Evolutionary conservation across 2,329 filamentous ascomycete genomes (phyloP), one percentile per base, ranked within the genome.

Genomic region (Onygenales sp.): DNA sequence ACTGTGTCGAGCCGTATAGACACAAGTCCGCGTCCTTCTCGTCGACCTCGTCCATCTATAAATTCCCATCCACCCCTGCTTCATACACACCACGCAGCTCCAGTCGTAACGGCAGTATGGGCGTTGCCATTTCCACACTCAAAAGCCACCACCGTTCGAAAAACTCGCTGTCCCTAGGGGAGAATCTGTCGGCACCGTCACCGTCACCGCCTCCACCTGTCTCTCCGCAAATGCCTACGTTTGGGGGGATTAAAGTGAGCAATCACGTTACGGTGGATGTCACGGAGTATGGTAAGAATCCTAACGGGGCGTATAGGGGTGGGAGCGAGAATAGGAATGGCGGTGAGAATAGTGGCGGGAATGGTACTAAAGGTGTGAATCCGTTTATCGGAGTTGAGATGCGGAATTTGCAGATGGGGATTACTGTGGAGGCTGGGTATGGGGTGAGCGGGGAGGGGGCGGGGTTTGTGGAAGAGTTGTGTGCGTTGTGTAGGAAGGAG

Each of bases 161-260:
- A 27, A 27, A 27, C 21, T 27, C 21, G 3, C 5, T 27, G 3
- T 27, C 21, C 3, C 21, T 27, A 1, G 3, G 21, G 21, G 21
- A 27, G 3, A 27, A 27, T 5, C 5, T 27, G 21, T 27, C 21
- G 21, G 21, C 21, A 27, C 21, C 21, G 21, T 27, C 21, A 2
- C 2, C 3, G 2, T 27, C 21, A 27, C 21, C 21, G 21, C 21
- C 21, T 5, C 21, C 21, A 27, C 21, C 21, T 27, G 21, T 27
- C 21, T 27, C 21, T 2, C 21, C 21, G 21, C 21, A 27, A 27
- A 27, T 27, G 21, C 21, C 21, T 2, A 27, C 27, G 43, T 72
- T 75, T 49, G 79, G 80, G 6, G 80, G 81, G 21, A 85, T 84
- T 62, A 78, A 83, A 71, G 77, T 84, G 6, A 80, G 78, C 27